Evolutionary conservation across 192 early-diverging fungal genomes (phyloP).

Genomic region (Backusella macrospora): DNA sequence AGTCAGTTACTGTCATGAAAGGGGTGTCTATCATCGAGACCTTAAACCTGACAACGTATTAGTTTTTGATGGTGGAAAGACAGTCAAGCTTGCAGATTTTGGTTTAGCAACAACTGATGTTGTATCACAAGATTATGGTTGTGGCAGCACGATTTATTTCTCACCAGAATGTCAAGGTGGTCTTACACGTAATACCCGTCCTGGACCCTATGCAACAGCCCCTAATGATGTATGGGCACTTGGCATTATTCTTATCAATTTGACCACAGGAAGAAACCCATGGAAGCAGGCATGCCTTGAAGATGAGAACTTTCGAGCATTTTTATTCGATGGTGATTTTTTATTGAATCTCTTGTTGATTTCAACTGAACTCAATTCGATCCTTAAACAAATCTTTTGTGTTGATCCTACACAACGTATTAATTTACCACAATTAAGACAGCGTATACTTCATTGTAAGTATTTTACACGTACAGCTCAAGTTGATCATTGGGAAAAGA

Average conservation of each 20-base stretch:
- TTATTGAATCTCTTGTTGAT: constrained; percentile 64
- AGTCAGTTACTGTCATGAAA: constrained; percentile 71
- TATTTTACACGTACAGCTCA: constrained; percentile 33
- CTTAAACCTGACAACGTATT: constrained; percentile 86
- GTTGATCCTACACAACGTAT: constrained; percentile 65
- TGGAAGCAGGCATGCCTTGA: constrained; percentile 72
- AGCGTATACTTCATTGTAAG: constrained; percentile 45
- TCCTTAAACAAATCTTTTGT: constrained; percentile 72
- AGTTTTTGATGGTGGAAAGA: constrained; percentile 50
- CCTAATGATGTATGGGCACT: constrained; percentile 86
- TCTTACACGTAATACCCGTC: constrained; percentile 20
- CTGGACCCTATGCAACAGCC: constrained; percentile 53
- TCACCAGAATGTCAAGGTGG: constrained; percentile 71
- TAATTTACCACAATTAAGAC: constrained; percentile 43
- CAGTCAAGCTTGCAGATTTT: constrained; percentile 89
- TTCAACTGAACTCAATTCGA: constrained; percentile 65
- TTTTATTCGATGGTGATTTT: constrained; percentile 54
- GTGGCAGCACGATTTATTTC: constrained; percentile 72
- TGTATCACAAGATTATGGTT: constrained; percentile 84
- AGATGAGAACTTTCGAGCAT: constrained; percentile 80
- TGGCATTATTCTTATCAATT: constrained; percentile 88
- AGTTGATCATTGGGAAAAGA: constrained; percentile 24
- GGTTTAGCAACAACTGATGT: constrained; percentile 83
- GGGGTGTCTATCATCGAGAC: constrained; percentile 91
- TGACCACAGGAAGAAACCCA: constrained; percentile 82